Evolutionary conservation across 129 eudicot genomes (phyloP), one percentile per base, ranked within the genome.

Genomic region (Dittrichia graveolens): DNA sequence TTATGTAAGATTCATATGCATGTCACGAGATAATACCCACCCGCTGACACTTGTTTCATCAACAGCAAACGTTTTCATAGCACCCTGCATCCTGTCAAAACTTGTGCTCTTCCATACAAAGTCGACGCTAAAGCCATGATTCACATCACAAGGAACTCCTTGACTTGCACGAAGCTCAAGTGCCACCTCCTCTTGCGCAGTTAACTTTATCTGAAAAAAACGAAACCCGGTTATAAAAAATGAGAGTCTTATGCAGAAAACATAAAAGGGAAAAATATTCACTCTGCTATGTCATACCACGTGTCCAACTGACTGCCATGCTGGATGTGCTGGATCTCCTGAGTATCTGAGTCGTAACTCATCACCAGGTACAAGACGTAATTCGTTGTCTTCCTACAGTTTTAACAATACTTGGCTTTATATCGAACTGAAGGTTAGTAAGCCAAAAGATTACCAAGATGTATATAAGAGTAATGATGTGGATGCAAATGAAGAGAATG

Each of bases 31-130:
- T 71, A 40, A 41, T 70, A 86, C 96, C 72, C 65, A 91, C 97
- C 97, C 97, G 69, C 97, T 91, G 80, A 91, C 97, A 88, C 97
- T 91, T 38, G 97, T 91, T 71, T 91, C 97, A 84, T 91, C 97
- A 47, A 91, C 97, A 1, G 97, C 97, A 83, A 91, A 91, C 13
- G 86, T 86, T 69, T 91, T 91, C 97, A 91, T 88, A 15, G 97
- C 97, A 11, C 87, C 86, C 83, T 91, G 97, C 97, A 91, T 91
- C 86, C 97, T 82, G 52, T 91, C 97, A 84, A 91, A 91, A 80
- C 97, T 91, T 56, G 97, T 91, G 82, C 97, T 91, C 84, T 91
- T 91, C 97, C 97, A 91, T 14, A 91, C 97, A 86, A 91, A 91
- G 71, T 91, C 97, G 35, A 91, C 97, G 39, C 92, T 91, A 65